Evolutionary conservation across 495 filamentous ascomycete species (phyloP), one percentile per base, ranked within the genome.

Genomic region (Pyronema omphalodes): DNA sequence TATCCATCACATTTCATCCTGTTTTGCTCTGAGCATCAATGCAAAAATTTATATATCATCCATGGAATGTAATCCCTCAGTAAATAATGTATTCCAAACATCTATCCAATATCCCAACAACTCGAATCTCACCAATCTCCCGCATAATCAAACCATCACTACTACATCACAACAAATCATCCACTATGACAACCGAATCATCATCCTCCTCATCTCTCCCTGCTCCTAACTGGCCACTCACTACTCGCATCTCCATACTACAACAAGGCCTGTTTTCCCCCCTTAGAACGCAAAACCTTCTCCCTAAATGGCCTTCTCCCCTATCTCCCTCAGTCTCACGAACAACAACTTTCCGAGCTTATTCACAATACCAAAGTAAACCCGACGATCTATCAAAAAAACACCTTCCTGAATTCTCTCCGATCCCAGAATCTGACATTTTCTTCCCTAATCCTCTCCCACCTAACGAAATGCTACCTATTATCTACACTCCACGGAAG

Each of bases 401-500:
- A 91, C 58, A 88, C 84, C 0, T 93, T 85, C 64, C 80, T 86
- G 76, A 78, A 79, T 14, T 79, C 79, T 60, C 73, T 93, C 73
- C 79, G 83, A 63, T 77, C 83, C 52, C 87, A 94, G 67, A 93
- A 88, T 69, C 56, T 60, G 29, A 57, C 57, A 51, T 35, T 40
- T 3, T 53, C 41, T 19, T 9, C n/a, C 9, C 70, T 84, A 14
- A 69, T 85, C 17, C 72, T 77, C 67, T 71, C 76, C 0, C 77
- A 85, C 64, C 63, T 84, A 3, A 82, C 57, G 88, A 94, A 66
- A 88, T 94, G 83, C 86, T 93, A 60, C 76, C 79, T 41, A 69
- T 94, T 9, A 85, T 94, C 34, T 94, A 93, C 63, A 93, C 87
- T 0, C 88, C 0, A 93, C 88, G 0, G 87, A 93, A 66, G 86